Base-by-base conservation (phyloP, 2,329 filamentous ascomycete species). In the Aspergillus quadricinctus region DNA sequence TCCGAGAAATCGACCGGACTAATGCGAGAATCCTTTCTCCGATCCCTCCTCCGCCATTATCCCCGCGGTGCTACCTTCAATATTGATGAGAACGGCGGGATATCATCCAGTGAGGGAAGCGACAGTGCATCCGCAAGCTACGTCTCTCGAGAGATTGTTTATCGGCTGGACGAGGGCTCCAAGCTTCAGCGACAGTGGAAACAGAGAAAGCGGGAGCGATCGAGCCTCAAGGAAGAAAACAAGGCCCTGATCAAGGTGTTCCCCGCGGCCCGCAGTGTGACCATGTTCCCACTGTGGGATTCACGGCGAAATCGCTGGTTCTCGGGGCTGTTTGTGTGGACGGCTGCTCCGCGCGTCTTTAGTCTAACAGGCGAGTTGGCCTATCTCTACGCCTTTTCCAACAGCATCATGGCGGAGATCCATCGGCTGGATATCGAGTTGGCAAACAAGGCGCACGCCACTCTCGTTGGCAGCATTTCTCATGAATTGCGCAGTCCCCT, bases 401-500 rank as follows among this genome's bases (percentile, higher is more conserved):
- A 71, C 35, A 71, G 63, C 45, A 64, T 74, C 35, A 72, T 73
- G 69, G 66, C 67, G 1, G 71, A 72, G 25, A 59, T 72, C 0
- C 61, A 62, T 8, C 66, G 68, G 2, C 50, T 72, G 3, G 70
- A 71, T 49, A 57, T 70, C 1, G 61, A 70, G 41, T 53, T 66
- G 3, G 66, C 70, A 0, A 64, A 72, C 37, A 61, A 61, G 14
- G 70, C 72, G 4, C 73, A 74, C 45, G 61, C 69, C 1, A 67
- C 69, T 4, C 65, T 75, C 8, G 62, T 75, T 5, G 65, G 66
- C 0, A 69, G 67, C 29, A 70, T 75, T 48, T 68, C 65, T 1
- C 72, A 75, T 48, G 72, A 75, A 35, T 61, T 75, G 17, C 63
- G 72, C 19, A 70, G 62, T 27, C 72, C 72, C 1, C 60, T 75